These are phyloP conservation scores for Tulasnella calospora DNA, from an alignment of 768 basidiomycete species.

Conservation along the genomic window DNA sequence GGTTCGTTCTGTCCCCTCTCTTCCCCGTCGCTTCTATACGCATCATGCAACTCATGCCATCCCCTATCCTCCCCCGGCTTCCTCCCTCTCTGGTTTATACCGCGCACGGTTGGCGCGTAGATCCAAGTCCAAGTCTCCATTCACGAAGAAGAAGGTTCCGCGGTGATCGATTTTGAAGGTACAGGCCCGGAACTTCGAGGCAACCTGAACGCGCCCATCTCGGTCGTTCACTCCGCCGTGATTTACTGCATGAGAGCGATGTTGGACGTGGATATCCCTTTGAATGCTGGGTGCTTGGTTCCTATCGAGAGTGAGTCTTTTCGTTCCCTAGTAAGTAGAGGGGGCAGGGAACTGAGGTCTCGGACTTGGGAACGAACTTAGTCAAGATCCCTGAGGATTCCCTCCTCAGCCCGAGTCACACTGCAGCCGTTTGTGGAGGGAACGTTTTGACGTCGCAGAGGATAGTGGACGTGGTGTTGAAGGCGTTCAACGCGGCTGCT, in stretches of 20 bases:
- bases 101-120: slow-evolving; percentile 36
- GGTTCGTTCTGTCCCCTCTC: slow-evolving; percentile 37
- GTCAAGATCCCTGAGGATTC: slow-evolving; percentile 78
- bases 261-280: slow-evolving; percentile 78
- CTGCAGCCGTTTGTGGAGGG: slow-evolving; percentile 88
- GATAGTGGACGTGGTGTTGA: slow-evolving; percentile 91
- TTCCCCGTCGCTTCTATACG: neutral
- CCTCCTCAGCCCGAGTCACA: slow-evolving; percentile 72
- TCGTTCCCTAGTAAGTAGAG: too few species aligned
- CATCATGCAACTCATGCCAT: neutral
- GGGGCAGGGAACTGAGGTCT: too few species aligned
- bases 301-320: slow-evolving; percentile 69
- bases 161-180: slow-evolving; percentile 69
- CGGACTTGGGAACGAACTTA: slow-evolving; percentile 32
- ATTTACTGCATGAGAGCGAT: slow-evolving; percentile 87
- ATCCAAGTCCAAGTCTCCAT: slow-evolving; percentile 75
- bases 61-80: neutral
- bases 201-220: slow-evolving; percentile 79
- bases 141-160: slow-evolving; percentile 64
- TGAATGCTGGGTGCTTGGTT: slow-evolving; percentile 90
- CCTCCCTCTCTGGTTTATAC: neutral
- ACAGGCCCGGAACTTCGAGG: slow-evolving; percentile 49
- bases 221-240: slow-evolving; percentile 80
- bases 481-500: slow-evolving; percentile 85
- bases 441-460: slow-evolving; percentile 89